Evolutionary conservation across 345 rosid genomes (phyloP).

Genomic region (Ricinus communis): DNA sequence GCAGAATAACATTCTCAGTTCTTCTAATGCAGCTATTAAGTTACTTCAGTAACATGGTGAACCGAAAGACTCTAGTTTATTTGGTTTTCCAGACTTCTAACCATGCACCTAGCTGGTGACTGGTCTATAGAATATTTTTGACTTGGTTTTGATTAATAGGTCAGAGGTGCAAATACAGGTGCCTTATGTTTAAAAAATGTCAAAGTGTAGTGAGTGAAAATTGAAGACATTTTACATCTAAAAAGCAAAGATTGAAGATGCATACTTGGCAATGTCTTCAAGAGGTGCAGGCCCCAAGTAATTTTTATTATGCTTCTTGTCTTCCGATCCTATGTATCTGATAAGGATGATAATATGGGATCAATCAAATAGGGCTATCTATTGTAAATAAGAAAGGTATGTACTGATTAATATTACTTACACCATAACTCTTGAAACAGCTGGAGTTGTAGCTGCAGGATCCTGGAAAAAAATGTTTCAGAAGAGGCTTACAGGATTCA

Average conservation of each 20-base stretch:
- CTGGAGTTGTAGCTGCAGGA: slow-evolving; percentile 53
- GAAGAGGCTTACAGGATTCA: slow-evolving; percentile 12
- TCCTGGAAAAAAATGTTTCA: slow-evolving; percentile 55
- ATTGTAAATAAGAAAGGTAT: neutral
- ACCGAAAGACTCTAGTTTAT: neutral
- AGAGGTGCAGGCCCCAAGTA: slow-evolving; percentile 82
- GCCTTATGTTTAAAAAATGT: neutral
- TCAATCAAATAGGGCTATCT: slow-evolving; percentile 1
- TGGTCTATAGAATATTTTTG: neutral
- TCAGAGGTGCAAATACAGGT: neutral
- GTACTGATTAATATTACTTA: slow-evolving; percentile 36
- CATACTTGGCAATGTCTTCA: slow-evolving; percentile 79
- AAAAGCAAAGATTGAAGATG: slow-evolving; percentile 7
- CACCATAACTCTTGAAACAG: slow-evolving; percentile 81
- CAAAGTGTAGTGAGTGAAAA: neutral
- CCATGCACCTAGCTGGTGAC: neutral
- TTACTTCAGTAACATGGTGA: neutral
- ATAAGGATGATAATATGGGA: slow-evolving; percentile 7
- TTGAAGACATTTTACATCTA: neutral
- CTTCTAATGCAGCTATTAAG: too few species aligned
- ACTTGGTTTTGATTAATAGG: neutral
- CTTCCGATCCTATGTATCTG: slow-evolving; percentile 81
- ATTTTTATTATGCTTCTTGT: slow-evolving; percentile 65
- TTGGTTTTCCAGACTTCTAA: neutral
- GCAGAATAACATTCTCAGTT: too few species aligned